Conservation (phyloP, 257 asterid genomes). For the Perilla frutescens region DNA sequence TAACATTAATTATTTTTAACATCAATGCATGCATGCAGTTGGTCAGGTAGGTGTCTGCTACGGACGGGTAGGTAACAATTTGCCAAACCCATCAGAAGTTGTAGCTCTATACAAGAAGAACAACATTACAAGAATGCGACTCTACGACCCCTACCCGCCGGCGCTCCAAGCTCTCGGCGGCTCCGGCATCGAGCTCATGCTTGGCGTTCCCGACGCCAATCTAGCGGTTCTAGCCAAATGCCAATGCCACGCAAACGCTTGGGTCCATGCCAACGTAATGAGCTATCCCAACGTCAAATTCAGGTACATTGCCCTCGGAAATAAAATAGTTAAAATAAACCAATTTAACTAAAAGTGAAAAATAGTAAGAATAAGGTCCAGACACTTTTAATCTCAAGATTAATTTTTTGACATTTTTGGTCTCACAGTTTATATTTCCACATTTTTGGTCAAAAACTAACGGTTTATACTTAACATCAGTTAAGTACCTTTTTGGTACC, state of each 20-base stretch:
- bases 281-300: background rate
- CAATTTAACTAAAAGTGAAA: too few species aligned
- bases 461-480: too few species aligned
- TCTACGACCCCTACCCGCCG: conserved; percentile 26
- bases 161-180: conserved; percentile 35
- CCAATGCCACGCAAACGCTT: background rate
- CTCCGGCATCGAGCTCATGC: conserved; percentile 39
- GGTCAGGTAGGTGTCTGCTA: conserved; percentile 34
- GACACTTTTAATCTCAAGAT: too few species aligned
- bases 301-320: background rate
- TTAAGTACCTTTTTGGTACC: too few species aligned
- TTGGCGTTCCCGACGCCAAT: conserved; percentile 25
- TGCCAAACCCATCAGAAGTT: conserved; percentile 26
- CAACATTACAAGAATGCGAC: conserved; percentile 32
- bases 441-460: too few species aligned
- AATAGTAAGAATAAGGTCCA: too few species aligned
- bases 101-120: conserved; percentile 31
- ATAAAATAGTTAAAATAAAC: too few species aligned
- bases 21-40: background rate
- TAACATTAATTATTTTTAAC: too few species aligned
- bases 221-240: conserved; percentile 1
- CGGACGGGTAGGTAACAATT: conserved; percentile 19
- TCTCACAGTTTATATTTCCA: too few species aligned
- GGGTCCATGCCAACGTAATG: background rate
- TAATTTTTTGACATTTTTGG: too few species aligned